Evolutionary conservation across 495 filamentous ascomycete genomes (phyloP).

Genomic region (Friedmanniomyces endolithicus): DNA sequence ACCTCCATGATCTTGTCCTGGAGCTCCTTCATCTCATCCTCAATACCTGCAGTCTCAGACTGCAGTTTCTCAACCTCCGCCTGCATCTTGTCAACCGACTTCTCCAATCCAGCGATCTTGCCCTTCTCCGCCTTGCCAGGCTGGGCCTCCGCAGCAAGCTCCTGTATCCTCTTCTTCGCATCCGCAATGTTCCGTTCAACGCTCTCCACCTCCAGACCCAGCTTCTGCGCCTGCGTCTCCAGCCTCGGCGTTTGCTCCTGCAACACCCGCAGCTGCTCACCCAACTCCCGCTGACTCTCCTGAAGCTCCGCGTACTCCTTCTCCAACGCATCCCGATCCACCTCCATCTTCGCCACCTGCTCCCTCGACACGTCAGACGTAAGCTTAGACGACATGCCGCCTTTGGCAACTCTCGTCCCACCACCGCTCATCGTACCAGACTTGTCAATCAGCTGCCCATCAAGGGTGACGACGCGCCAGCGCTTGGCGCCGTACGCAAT

Average conservation of each 20-base stretch:
- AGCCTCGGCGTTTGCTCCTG: slow-evolving; percentile 73
- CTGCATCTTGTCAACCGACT: slow-evolving; percentile 61
- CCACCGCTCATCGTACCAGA: slow-evolving; percentile 98
- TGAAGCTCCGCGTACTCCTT: slow-evolving; percentile 67
- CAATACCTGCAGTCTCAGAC: slow-evolving; percentile 68
- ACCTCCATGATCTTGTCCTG: slow-evolving; percentile 98
- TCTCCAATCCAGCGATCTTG: slow-evolving; percentile 55
- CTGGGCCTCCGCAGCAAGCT: slow-evolving; percentile 66
- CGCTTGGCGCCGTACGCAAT: slow-evolving; percentile 86
- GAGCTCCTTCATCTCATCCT: slow-evolving; percentile 78
- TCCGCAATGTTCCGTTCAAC: slow-evolving; percentile 72
- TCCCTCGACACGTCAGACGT: slow-evolving; percentile 74
- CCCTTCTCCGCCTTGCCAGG: slow-evolving; percentile 64
- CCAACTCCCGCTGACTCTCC: slow-evolving; percentile 63
- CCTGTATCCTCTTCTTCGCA: slow-evolving; percentile 67
- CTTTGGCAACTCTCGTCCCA: slow-evolving; percentile 74
- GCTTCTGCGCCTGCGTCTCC: slow-evolving; percentile 86
- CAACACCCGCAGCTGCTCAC: slow-evolving; percentile 55
- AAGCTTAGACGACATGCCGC: slow-evolving; percentile 91
- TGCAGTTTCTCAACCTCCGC: slow-evolving; percentile 70
- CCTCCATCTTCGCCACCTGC: slow-evolving; percentile 73
- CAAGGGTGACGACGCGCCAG: slow-evolving; percentile 92
- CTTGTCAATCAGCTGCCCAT: slow-evolving; percentile 90
- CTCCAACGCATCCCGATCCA: slow-evolving; percentile 74
- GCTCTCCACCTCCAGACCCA: slow-evolving; percentile 78